Percentiles rank a stretch among this genome's conserved stretches.
Evolutionary conservation across 148 eudicot genomes (phyloP).

Genomic region (Camellia japonica): DNA sequence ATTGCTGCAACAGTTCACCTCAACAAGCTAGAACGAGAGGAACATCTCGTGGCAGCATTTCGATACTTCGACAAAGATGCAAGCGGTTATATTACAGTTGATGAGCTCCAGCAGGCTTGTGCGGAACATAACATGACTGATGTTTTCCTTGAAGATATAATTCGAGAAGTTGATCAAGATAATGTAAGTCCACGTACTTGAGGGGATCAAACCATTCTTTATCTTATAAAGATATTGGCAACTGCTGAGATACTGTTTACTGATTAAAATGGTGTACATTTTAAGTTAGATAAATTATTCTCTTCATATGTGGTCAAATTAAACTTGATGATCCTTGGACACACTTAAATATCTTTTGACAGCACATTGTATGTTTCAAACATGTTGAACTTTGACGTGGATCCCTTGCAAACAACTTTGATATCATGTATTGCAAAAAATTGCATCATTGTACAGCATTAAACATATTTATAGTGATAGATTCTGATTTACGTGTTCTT

Average conservation of each 20-base stretch:
- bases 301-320: background rate
- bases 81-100: constrained; percentile 84
- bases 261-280: background rate
- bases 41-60: constrained; percentile 81
- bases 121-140: constrained; percentile 62
- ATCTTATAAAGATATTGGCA: background rate
- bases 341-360: background rate
- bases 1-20: constrained; percentile 82
- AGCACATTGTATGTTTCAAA: background rate
- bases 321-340: background rate
- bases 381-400: background rate
- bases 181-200: constrained; percentile 43
- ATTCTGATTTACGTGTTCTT: background rate
- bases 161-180: constrained; percentile 81
- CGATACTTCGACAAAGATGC: constrained; percentile 88
- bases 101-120: constrained; percentile 89
- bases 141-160: constrained; percentile 63
- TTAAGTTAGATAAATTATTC: background rate
- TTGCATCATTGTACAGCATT: background rate
- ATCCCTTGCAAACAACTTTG: background rate
- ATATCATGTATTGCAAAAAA: constrained; percentile 3
- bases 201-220: background rate
- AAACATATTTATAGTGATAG: background rate
- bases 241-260: background rate
- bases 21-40: constrained; percentile 80